Conservation (phyloP, 306 rosid genomes). For the Amphicarpaea edgeworthii region DNA sequence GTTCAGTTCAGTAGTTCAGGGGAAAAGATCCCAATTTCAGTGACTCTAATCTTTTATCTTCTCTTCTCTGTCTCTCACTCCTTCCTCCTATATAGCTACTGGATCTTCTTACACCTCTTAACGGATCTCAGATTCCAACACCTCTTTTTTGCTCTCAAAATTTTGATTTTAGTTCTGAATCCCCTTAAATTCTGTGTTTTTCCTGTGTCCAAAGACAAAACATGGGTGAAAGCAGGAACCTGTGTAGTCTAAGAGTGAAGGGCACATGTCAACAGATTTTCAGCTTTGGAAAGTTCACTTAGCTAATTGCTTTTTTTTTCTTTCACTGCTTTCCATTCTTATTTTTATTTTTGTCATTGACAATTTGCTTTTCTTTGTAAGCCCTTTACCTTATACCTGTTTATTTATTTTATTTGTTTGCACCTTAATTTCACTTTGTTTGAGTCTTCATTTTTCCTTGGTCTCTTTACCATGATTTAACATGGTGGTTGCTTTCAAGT, state of each 20-base stretch:
- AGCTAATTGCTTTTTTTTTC: conserved; percentile 23
- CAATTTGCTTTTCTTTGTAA: neutral
- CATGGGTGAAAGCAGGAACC: conserved; percentile 14
- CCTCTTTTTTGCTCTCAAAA: neutral
- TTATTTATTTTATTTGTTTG: neutral
- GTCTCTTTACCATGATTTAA: neutral
- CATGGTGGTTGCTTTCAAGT: conserved; percentile 24
- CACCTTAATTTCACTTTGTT: conserved; percentile 8
- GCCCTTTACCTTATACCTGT: conserved; percentile 16
- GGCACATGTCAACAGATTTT: conserved; percentile 16
- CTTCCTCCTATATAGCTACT: neutral
- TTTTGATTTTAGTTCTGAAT: conserved; percentile 28
- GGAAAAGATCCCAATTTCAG: conserved; percentile 53
- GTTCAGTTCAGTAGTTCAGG: too few relatives aligned
- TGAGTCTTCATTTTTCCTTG: neutral
- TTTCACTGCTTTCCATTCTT: conserved; percentile 1
- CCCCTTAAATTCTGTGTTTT: neutral
- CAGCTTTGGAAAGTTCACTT: conserved; percentile 20
- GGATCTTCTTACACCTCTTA: conserved; percentile 40
- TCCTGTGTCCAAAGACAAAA: neutral
- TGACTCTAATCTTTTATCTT: conserved; percentile 43
- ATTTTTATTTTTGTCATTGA: neutral
- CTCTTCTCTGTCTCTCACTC: conserved; percentile 25
- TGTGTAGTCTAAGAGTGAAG: conserved; percentile 21
- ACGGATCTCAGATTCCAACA: conserved; percentile 53